phyloP scores from a whole-genome alignment of 306 rosid genomes.

The Castanea crenata region DNA sequence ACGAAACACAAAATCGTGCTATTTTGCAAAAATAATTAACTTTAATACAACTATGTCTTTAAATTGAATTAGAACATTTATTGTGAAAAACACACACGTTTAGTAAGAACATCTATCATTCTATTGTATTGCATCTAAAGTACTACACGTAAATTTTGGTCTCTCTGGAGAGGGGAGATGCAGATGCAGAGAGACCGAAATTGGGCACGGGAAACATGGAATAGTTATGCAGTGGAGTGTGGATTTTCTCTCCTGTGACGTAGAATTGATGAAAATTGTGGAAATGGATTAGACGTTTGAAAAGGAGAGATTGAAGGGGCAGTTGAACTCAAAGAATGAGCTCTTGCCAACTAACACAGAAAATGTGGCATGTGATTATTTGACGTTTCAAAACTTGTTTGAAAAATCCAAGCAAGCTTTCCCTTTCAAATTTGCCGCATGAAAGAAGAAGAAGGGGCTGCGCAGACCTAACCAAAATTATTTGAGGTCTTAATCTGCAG shows the following conservation, averaged over 20 bases:
- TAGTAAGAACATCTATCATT: too few species aligned
- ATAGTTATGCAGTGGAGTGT: slow-evolving; percentile 3
- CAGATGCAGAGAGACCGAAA: slow-evolving; percentile 3
- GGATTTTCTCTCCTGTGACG: slow-evolving; percentile 24
- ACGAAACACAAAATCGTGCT: too few species aligned
- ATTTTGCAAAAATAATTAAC: too few species aligned
- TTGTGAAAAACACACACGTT: too few species aligned
- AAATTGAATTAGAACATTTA: too few species aligned
- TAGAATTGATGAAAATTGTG: slow-evolving; percentile 23
- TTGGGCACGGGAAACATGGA: slow-evolving; percentile 13
- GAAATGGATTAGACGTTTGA: background rate
- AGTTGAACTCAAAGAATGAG: background rate
- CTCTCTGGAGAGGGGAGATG: too few species aligned
- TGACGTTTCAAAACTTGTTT: slow-evolving; percentile 41
- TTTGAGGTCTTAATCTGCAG: background rate
- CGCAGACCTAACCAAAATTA: slow-evolving; percentile 33
- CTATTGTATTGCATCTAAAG: too few species aligned
- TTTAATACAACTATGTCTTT: too few species aligned
- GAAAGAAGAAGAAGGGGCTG: slow-evolving; percentile 33
- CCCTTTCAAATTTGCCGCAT: slow-evolving; percentile 2
- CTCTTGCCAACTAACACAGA: slow-evolving; percentile 3
- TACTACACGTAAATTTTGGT: too few species aligned
- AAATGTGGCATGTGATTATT: slow-evolving; percentile 21
- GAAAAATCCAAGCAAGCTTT: slow-evolving; percentile 26
- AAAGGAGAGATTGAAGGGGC: slow-evolving; percentile 8